Conservation (phyloP, 139 green algal species). For the Asterochloris sp. region DNA sequence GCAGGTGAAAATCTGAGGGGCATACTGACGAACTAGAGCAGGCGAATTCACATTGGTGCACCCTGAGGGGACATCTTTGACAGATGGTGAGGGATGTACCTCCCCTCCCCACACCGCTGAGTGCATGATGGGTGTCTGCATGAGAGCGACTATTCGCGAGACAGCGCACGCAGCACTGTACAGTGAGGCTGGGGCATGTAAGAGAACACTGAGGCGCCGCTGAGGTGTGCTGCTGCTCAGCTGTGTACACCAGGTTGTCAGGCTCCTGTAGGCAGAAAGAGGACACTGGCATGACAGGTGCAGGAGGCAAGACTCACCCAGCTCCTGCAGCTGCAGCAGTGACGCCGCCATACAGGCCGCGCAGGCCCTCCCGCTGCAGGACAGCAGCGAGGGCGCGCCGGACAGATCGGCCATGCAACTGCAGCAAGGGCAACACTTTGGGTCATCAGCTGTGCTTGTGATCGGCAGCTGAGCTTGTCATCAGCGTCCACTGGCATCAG, state of each 20-base stretch:
- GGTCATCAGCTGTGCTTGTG: neutral
- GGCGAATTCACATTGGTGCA: too few relatives aligned
- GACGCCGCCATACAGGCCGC: constrained; percentile 79
- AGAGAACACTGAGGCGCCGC: too few relatives aligned
- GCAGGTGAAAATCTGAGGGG: neutral
- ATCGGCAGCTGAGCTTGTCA: neutral
- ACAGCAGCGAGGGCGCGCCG: constrained; percentile 49
- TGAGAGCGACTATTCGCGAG: too few relatives aligned
- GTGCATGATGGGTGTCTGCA: neutral
- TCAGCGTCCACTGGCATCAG: too few relatives aligned
- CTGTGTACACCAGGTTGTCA: too few relatives aligned
- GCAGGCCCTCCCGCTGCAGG: constrained; percentile 68
- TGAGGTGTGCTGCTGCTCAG: too few relatives aligned
- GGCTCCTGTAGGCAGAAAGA: too few relatives aligned
- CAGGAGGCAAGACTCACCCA: neutral
- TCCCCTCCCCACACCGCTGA: neutral
- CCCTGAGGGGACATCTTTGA: too few relatives aligned
- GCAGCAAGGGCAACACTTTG: constrained; percentile 20
- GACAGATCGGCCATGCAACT: constrained; percentile 64
- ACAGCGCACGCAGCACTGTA: too few relatives aligned
- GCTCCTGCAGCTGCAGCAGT: constrained; percentile 32
- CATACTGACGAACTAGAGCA: neutral
- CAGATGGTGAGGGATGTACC: neutral
- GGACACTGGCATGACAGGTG: too few relatives aligned
- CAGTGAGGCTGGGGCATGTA: too few relatives aligned